A percentile compares a stretch with the other conserved stretches of the same genome.
Evolutionary conservation across 352 stramenopile genomes (phyloP).

Genomic region (Globisporangium yorkense): DNA sequence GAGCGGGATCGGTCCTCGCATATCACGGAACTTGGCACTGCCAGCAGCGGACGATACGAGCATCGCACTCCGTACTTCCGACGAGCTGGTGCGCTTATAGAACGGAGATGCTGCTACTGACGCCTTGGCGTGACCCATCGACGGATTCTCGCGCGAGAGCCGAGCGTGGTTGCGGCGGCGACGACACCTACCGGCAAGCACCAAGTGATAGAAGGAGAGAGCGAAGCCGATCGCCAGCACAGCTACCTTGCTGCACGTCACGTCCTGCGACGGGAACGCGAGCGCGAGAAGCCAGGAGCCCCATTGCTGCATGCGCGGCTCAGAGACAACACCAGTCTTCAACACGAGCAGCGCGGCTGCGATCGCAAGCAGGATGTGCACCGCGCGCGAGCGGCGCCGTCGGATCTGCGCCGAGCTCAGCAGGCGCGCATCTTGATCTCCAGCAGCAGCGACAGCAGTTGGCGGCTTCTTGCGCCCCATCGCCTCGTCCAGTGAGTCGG

Average conservation of each 20-base stretch:
- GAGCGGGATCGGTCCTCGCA: constrained; percentile 1
- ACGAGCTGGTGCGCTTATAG: neutral
- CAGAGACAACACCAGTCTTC: neutral
- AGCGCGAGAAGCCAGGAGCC: constrained; percentile 21
- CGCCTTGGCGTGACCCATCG: neutral
- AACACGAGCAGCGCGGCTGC: neutral
- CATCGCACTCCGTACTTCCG: neutral
- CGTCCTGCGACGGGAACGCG: constrained; percentile 40
- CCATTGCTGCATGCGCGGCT: constrained; percentile 11
- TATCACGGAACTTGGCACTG: neutral
- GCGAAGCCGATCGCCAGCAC: constrained; percentile 30
- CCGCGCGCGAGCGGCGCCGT: constrained; percentile 6
- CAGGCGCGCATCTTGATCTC: constrained; percentile 2
- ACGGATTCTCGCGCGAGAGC: neutral
- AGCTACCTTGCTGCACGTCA: constrained; percentile 36
- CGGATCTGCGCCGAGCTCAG: constrained; percentile 5
- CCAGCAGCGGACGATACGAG: neutral
- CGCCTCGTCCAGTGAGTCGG: neutral
- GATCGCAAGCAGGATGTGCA: constrained; percentile 10
- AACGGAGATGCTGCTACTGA: neutral
- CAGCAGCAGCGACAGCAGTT: neutral
- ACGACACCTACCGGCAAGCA: constrained; percentile 1
- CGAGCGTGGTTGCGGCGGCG: neutral
- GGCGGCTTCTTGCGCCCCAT: neutral
- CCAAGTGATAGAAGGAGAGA: constrained; percentile 35